A percentile compares a stretch with the other conserved stretches of the same genome.
Evolutionary conservation across 139 green algal genomes (phyloP).

Genomic region (Zygnema cylindricum): DNA sequence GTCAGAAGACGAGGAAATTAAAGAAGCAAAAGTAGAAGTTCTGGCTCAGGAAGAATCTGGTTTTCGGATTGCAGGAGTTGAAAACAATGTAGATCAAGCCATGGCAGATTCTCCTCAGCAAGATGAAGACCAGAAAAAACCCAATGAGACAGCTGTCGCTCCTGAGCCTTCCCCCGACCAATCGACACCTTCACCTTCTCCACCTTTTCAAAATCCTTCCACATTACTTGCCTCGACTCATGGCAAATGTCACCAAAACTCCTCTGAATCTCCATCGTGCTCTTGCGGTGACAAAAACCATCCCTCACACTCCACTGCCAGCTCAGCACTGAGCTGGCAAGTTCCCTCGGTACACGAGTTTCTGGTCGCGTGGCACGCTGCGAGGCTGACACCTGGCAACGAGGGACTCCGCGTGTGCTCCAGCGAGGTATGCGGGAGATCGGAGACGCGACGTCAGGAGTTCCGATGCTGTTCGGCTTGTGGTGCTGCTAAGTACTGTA

Average conservation of each 20-base stretch:
- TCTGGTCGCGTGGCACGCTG: conserved; percentile 28
- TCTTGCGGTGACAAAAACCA: neutral
- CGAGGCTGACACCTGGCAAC: neutral
- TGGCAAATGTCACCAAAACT: neutral
- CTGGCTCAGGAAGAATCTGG: too few relatives aligned
- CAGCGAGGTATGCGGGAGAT: conserved; percentile 34
- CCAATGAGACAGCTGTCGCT: too few relatives aligned
- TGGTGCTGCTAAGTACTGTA: conserved; percentile 54
- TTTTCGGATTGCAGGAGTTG: neutral
- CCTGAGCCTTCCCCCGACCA: neutral
- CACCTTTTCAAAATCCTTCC: neutral
- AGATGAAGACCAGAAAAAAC: too few relatives aligned
- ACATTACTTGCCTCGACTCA: neutral
- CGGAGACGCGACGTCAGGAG: conserved; percentile 58
- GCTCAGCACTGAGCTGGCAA: neutral
- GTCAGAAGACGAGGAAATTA: too few relatives aligned
- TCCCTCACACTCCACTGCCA: neutral
- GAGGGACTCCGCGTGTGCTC: conserved; percentile 51
- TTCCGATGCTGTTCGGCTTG: conserved; percentile 60
- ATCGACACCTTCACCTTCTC: conserved; percentile 1
- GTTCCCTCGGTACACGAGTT: conserved; percentile 10
- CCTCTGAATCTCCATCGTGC: neutral
- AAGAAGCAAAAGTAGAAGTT: too few relatives aligned
- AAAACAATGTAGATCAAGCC: too few relatives aligned
- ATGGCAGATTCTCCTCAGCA: too few relatives aligned